These are phyloP conservation scores for Lablab purpureus DNA, from an alignment of 306 rosid species.

Conservation along the genomic window DNA sequence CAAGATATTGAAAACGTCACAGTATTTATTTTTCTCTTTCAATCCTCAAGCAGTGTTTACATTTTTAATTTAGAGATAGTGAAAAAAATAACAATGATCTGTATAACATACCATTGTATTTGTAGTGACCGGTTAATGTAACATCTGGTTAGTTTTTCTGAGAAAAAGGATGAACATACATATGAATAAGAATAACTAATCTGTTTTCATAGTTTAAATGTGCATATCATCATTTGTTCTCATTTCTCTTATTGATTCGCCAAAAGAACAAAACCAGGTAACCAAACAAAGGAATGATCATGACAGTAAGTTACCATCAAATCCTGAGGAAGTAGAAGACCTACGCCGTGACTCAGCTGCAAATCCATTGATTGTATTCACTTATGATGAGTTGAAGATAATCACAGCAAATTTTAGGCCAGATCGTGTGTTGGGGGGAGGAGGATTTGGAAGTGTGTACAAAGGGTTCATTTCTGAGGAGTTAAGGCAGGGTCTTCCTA, in stretches of 20 bases:
- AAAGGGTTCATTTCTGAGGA: conserved; percentile 89
- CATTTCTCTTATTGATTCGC: conserved; percentile 56
- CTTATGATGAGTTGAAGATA: conserved; percentile 71
- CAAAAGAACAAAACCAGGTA: conserved; percentile 64
- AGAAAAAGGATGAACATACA: background rate
- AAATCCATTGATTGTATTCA: conserved; percentile 86
- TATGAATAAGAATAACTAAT: background rate
- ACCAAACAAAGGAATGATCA: conserved; percentile 52
- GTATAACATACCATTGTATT: background rate
- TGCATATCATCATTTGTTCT: conserved; percentile 39
- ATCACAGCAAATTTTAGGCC: conserved; percentile 85
- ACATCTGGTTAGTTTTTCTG: background rate
- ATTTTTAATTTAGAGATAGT: background rate
- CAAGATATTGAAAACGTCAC: no score
- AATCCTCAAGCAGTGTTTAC: background rate
- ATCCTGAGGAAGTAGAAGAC: conserved; percentile 94
- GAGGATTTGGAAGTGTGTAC: conserved; percentile 98
- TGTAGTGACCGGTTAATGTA: background rate
- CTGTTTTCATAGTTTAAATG: background rate
- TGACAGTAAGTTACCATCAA: conserved; percentile 75
- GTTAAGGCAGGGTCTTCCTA: conserved; percentile 68
- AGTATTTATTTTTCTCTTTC: background rate
- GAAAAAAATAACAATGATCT: background rate
- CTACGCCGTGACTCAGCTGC: conserved; percentile 85
- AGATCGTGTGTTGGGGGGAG: conserved; percentile 87